Conservation (phyloP, 768 basidiomycete species). For the Panaeolus cyanescens region DNA sequence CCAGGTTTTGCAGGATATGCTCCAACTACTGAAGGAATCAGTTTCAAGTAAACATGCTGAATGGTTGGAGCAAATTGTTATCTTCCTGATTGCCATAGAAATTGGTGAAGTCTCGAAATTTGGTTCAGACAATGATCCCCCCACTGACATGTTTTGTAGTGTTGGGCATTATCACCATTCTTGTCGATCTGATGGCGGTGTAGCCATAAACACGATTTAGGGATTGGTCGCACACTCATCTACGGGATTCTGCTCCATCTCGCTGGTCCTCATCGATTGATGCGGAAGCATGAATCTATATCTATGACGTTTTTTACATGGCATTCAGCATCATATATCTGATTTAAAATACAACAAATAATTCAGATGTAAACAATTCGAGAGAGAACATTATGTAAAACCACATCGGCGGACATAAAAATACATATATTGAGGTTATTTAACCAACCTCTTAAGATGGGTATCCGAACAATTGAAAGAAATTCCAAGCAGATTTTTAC, state of each 20-base stretch:
- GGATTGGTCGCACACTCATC: not conserved
- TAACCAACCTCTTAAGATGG: not conserved
- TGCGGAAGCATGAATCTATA: not conserved
- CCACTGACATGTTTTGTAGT: constrained; percentile 40
- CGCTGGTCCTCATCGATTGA: not conserved
- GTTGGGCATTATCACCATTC: constrained; percentile 86
- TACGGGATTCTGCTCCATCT: not conserved
- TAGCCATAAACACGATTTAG: not conserved
- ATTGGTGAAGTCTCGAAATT: constrained; percentile 53
- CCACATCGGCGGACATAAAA: not conserved
- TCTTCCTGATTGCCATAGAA: constrained; percentile 86
- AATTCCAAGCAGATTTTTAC: not conserved
- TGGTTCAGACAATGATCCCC: not conserved
- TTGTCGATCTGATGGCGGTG: constrained; percentile 73
- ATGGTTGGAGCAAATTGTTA: constrained; percentile 90
- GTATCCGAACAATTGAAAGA: constrained; percentile 4
- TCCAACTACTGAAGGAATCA: constrained; percentile 91
- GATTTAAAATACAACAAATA: not conserved
- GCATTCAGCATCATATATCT: not conserved
- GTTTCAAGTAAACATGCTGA: constrained; percentile 91
- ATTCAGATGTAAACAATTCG: not conserved
- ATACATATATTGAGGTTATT: not conserved
- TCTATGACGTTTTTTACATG: not conserved
- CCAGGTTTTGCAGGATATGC: constrained; percentile 95
- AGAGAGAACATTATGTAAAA: not conserved